A percentile compares a stretch with the other conserved stretches of the same genome.
Evolutionary conservation across 768 basidiomycete species (phyloP).

Genomic region (Podaxis sp.): DNA sequence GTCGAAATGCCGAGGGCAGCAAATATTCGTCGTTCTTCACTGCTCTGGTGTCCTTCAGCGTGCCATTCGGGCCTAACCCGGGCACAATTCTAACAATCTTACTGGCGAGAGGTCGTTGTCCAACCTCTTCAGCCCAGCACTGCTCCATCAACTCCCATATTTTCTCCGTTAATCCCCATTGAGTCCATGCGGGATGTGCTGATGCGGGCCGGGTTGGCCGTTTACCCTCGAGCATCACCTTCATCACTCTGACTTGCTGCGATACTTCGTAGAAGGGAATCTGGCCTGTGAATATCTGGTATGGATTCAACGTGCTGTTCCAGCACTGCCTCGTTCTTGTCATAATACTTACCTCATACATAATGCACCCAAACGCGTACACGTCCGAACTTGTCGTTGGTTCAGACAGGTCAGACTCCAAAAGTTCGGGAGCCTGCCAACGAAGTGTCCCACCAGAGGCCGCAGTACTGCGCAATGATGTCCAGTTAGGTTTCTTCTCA

Average conservation of each 20-base stretch:
- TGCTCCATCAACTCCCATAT: conserved; percentile 15
- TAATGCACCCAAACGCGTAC: conserved; percentile 20
- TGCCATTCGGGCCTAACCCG: background rate
- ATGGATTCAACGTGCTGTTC: background rate
- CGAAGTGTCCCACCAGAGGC: conserved; percentile 15
- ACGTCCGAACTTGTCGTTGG: conserved; percentile 18
- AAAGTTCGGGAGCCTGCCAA: conserved; percentile 24
- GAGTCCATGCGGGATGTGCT: background rate
- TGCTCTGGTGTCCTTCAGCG: background rate
- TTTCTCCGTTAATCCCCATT: conserved; percentile 7
- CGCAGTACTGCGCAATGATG: conserved; percentile 18
- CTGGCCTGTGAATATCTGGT: conserved; percentile 15
- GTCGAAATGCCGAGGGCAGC: conserved; percentile 6
- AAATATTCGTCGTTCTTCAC: conserved; percentile 2
- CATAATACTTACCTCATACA: conserved; percentile 17
- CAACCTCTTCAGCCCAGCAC: conserved; percentile 13
- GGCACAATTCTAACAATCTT: background rate
- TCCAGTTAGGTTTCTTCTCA: conserved; percentile 19
- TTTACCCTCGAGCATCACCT: conserved; percentile 10
- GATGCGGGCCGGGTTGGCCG: background rate
- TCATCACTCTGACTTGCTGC: conserved; percentile 8
- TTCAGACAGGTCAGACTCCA: conserved; percentile 8
- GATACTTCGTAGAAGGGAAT: conserved; percentile 14
- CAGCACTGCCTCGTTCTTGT: background rate
- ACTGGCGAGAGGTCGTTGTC: background rate